phyloP scores from a whole-genome alignment of 179 eudicot species.

The Spinacia oleracea region DNA sequence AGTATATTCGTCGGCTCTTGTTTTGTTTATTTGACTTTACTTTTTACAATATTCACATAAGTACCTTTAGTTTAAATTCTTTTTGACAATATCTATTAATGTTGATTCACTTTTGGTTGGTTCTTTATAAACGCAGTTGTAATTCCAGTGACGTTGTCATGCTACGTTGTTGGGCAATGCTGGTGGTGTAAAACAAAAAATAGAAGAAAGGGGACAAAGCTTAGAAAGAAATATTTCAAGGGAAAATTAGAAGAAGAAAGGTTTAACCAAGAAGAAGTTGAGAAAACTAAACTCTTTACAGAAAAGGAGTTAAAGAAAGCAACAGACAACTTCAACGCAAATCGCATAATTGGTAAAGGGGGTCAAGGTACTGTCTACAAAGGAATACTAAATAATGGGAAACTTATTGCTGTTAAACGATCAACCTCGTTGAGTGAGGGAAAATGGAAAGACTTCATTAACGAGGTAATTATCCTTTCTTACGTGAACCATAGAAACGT shows the following conservation, averaged over 20 bases:
- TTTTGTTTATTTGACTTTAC: too few relatives aligned
- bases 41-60: too few relatives aligned
- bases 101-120: too few relatives aligned
- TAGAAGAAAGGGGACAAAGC: not conserved
- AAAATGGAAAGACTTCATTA: not conserved
- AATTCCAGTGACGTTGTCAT: too few relatives aligned
- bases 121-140: not conserved
- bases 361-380: not conserved
- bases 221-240: not conserved
- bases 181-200: not conserved
- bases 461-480: not conserved
- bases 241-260: not conserved
- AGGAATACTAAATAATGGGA: not conserved
- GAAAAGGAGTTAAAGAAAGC: not conserved
- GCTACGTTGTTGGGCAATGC: too few relatives aligned
- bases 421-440: not conserved
- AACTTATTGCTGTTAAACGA: not conserved
- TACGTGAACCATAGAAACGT: conserved; percentile 1
- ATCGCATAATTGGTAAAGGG: not conserved
- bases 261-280: not conserved
- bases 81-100: too few relatives aligned
- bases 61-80: too few relatives aligned
- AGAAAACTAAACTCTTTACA: not conserved
- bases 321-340: not conserved
- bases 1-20: too few relatives aligned